Evolutionary conservation across 1,284 basidiomycete genomes (phyloP).

Genomic region (Gomphus bonarii): DNA sequence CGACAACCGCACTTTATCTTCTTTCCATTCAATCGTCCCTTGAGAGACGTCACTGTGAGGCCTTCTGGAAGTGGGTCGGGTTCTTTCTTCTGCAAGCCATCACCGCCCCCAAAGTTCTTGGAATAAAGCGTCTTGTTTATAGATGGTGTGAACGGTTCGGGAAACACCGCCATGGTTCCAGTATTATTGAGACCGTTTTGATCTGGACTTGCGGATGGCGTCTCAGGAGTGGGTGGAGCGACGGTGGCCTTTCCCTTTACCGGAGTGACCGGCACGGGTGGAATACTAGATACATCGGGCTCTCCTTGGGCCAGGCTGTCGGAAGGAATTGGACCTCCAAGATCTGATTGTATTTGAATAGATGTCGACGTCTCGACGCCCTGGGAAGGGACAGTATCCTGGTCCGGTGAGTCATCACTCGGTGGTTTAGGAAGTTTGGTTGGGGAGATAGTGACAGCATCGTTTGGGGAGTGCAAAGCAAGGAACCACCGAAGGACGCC

Average conservation of each 20-base stretch:
- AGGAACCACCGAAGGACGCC: slow-evolving; percentile 71
- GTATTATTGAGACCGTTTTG: slow-evolving; percentile 11
- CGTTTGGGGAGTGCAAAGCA: slow-evolving; percentile 45
- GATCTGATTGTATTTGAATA: slow-evolving; percentile 15
- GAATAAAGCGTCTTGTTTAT: slow-evolving; percentile 38
- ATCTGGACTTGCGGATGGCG: slow-evolving; percentile 10
- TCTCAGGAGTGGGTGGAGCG: slow-evolving; percentile 13
- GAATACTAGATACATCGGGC: slow-evolving; percentile 15
- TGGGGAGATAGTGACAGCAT: slow-evolving; percentile 41
- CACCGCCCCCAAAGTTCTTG: slow-evolving; percentile 14
- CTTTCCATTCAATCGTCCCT: slow-evolving; percentile 62
- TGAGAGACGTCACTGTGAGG: slow-evolving; percentile 49
- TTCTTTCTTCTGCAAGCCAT: slow-evolving; percentile 17
- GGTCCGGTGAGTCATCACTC: slow-evolving; percentile 16
- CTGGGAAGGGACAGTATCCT: slow-evolving; percentile 4
- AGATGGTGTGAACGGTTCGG: slow-evolving; percentile 58
- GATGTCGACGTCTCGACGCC: slow-evolving; percentile 12
- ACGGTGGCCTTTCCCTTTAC: not conserved
- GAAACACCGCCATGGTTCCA: slow-evolving; percentile 28
- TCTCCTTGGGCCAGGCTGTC: slow-evolving; percentile 2
- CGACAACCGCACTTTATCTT: slow-evolving; percentile 59
- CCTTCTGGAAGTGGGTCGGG: slow-evolving; percentile 47
- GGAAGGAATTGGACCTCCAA: slow-evolving; percentile 11
- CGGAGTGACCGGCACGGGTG: slow-evolving; percentile 15
- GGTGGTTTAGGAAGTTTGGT: slow-evolving; percentile 36